phyloP scores from a whole-genome alignment of 106 monocot genomes.

The Dioscorea dumetorum region DNA sequence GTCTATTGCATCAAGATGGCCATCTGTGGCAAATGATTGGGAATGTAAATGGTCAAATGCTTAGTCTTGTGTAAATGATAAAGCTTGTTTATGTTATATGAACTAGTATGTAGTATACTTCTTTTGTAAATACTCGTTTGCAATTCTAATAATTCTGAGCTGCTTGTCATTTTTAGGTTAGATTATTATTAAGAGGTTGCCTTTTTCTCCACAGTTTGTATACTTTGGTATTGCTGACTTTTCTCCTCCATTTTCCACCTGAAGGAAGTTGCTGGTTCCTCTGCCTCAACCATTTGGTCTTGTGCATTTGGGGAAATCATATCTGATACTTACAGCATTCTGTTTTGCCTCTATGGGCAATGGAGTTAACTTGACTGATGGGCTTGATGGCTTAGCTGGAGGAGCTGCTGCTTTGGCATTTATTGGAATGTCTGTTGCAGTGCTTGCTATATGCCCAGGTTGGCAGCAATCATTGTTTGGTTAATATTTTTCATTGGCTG shows the following conservation, averaged over 20 bases:
- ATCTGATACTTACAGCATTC: constrained; percentile 46
- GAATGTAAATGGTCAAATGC: no score
- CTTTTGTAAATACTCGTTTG: no score
- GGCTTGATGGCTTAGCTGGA: constrained; percentile 75
- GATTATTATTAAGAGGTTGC: no score
- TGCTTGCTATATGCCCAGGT: constrained; percentile 72
- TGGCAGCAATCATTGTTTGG: neutral
- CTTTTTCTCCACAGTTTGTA: no score
- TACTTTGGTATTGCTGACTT: neutral
- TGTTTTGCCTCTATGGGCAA: constrained; percentile 69
- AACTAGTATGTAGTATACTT: no score
- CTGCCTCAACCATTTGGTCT: constrained; percentile 69
- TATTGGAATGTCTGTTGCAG: constrained; percentile 64
- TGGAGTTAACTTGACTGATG: constrained; percentile 77
- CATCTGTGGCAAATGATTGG: no score
- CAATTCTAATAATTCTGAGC: no score
- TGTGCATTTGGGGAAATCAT: constrained; percentile 58
- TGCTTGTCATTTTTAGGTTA: no score
- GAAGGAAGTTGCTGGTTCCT: constrained; percentile 76
- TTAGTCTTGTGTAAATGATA: no score
- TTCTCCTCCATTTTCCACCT: neutral
- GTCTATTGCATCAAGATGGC: no score
- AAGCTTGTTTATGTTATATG: no score
- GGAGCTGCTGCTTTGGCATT: constrained; percentile 63
- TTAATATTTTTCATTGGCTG: neutral